Evolutionary conservation across 2,329 filamentous ascomycete species (phyloP), one percentile per base, ranked within the genome.

Genomic region (Drechslera avenae): DNA sequence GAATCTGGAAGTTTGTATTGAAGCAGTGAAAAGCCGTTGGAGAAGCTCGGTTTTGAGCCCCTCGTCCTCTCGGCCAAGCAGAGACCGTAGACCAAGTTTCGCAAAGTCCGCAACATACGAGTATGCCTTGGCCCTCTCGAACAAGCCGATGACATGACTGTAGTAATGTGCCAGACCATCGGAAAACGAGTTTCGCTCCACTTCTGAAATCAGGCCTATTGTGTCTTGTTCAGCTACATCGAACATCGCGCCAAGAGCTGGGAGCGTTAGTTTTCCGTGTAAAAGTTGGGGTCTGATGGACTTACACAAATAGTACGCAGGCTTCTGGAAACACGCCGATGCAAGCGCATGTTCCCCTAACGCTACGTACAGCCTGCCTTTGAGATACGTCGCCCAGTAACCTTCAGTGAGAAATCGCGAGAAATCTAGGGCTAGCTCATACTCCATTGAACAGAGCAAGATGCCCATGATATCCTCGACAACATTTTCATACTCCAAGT

Each of bases 101-200:
- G 90, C 86, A 77, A 96, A 97, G 59, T 96, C 90, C 5, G 91
- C 83, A 33, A 95, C 90, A 64, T 88, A 89, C 1, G 89, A 88
- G 71, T 89, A 90, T 0, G 87, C 86, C 60, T 87, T 88, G 35
- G 85, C 83, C 61, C 83, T 84, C 69, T 97, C 92, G 67, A 89
- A 97, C 1, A 99, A 80, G 16, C 85, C 81, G 10, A 92, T 83
- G 42, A 97, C 83, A 71, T 99, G 94, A 34, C 87, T 85, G 72
- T 95, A 95, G 75, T 97, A 99, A 56, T 84, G 86, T 4, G 90
- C 83, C 33, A 92, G 80, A 1, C 93, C 94, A 48, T 84, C 84
- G 67, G 91, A 81, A 66, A 88, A 86, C 44, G 71, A 78, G 45
- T 80, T 78, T 10, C 86, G 87, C 59, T 96, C 90, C 2, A 87